Evolutionary conservation across 2,329 filamentous ascomycete species (phyloP).

Genomic region (Verruconis gallopava): DNA sequence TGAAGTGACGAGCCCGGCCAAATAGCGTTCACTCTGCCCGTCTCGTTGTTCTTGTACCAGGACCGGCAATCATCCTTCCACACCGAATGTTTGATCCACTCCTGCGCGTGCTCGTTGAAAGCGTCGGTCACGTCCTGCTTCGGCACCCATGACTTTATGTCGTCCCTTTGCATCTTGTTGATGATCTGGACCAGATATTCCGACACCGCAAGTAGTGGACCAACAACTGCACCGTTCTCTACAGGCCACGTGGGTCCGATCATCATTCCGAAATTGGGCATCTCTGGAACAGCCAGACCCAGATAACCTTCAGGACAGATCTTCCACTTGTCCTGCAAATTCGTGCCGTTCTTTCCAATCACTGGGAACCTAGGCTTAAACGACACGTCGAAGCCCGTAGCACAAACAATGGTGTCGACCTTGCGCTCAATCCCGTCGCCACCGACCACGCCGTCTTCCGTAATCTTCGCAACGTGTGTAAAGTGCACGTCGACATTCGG

Average conservation of each 20-base stretch:
- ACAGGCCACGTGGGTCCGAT: slow-evolving; percentile 23
- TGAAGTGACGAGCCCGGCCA: slow-evolving; percentile 40
- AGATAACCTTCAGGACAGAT: slow-evolving; percentile 32
- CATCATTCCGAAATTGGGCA: slow-evolving; percentile 25
- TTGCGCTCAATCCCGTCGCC: slow-evolving; percentile 18
- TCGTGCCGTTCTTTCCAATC: slow-evolving; percentile 15
- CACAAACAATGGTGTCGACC: slow-evolving; percentile 25
- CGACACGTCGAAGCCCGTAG: slow-evolving; percentile 25
- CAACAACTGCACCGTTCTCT: slow-evolving; percentile 34
- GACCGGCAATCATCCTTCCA: slow-evolving; percentile 23
- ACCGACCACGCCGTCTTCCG: slow-evolving; percentile 20
- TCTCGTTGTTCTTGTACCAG: slow-evolving; percentile 34
- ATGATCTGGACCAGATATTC: slow-evolving; percentile 30
- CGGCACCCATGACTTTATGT: slow-evolving; percentile 28
- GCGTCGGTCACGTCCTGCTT: slow-evolving; percentile 19
- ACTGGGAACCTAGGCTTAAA: slow-evolving; percentile 17
- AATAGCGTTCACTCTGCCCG: slow-evolving; percentile 24
- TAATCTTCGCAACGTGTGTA: slow-evolving; percentile 19
- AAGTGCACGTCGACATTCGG: slow-evolving; percentile 23
- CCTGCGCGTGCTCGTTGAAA: slow-evolving; percentile 30
- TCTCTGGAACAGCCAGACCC: slow-evolving; percentile 28
- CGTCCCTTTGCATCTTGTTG: slow-evolving; percentile 28
- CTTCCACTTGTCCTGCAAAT: slow-evolving; percentile 31
- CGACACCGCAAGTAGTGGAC: slow-evolving; percentile 25
- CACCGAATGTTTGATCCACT: slow-evolving; percentile 34